A percentile compares a stretch with the other conserved stretches of the same genome.
These are phyloP conservation scores for Teratosphaeria nubilosa DNA, from an alignment of 2,329 filamentous ascomycete genomes.

Conservation along the genomic window DNA sequence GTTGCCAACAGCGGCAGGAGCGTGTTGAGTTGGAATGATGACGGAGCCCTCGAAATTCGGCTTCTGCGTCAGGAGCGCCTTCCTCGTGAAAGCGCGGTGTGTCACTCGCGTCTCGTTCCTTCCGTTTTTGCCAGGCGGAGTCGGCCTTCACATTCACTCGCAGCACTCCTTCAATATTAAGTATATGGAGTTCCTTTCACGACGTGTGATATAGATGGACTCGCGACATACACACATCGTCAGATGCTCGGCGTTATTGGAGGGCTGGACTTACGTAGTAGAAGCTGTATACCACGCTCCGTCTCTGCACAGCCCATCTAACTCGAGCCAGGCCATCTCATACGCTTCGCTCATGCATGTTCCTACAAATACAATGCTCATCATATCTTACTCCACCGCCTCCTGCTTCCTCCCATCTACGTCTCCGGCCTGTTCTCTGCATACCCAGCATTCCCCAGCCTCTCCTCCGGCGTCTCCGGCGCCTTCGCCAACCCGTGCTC, in stretches of 20 bases:
- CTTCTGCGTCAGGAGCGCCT: neutral
- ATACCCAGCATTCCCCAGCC: conserved; percentile 1
- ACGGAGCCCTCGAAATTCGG: neutral
- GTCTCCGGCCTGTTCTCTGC: conserved; percentile 2
- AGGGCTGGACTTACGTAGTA: neutral
- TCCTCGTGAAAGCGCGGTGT: neutral
- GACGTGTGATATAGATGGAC: neutral
- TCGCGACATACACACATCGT: neutral
- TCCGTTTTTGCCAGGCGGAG: neutral
- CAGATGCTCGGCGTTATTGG: neutral
- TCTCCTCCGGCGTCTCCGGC: conserved; percentile 26
- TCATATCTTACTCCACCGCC: neutral
- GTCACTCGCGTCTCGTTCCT: neutral
- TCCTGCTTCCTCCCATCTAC: neutral
- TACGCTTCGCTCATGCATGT: conserved; percentile 6
- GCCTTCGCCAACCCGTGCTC: conserved; percentile 91
- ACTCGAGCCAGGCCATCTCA: neutral
- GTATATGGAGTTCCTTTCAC: neutral
- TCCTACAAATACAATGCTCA: conserved; percentile 4
- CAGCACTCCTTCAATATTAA: no score
- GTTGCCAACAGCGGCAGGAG: neutral
- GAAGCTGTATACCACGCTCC: neutral
- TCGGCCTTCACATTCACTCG: neutral
- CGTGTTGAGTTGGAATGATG: neutral
- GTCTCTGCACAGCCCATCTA: neutral